Percentiles rank a stretch among this genome's conserved stretches.
These are phyloP conservation scores for Trichosporon asahii DNA, from an alignment of 1,284 basidiomycete genomes.

Conservation along the genomic window DNA sequence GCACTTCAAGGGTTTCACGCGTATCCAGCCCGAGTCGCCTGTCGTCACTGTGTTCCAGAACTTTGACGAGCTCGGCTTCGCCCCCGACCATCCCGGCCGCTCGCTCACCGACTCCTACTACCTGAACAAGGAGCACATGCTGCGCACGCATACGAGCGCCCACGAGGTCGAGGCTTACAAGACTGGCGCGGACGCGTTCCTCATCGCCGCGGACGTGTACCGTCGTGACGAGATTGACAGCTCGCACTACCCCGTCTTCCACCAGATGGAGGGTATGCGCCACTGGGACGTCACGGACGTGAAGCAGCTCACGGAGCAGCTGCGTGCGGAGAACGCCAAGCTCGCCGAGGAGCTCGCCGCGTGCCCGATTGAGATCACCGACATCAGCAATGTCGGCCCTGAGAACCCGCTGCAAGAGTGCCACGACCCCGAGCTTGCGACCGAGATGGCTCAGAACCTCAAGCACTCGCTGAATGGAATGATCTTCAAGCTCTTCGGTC, in stretches of 20 bases:
- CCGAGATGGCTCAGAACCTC: constrained; percentile 74
- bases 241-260: constrained; percentile 96
- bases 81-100: constrained; percentile 88
- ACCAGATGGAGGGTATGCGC: constrained; percentile 95
- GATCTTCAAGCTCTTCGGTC: constrained; percentile 78
- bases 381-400: constrained; percentile 68
- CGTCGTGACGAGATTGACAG: constrained; percentile 96
- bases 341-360: constrained; percentile 62
- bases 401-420: constrained; percentile 75
- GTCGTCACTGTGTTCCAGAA: constrained; percentile 88
- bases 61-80: constrained; percentile 95
- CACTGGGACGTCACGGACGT: constrained; percentile 61
- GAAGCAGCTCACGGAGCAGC: constrained; percentile 35
- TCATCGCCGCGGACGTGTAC: constrained; percentile 97
- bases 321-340: constrained; percentile 53
- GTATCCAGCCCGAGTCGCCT: constrained; percentile 67
- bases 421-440: constrained; percentile 69
- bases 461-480: constrained; percentile 89
- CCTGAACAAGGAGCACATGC: constrained; percentile 81
- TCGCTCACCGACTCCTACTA: constrained; percentile 92
- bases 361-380: constrained; percentile 78
- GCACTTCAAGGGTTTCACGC: constrained; percentile 60
- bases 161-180: constrained; percentile 93
- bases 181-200: constrained; percentile 72
- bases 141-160: constrained; percentile 95